These are phyloP conservation scores for Calonectria pseudoreteaudii DNA, from an alignment of 2,329 filamentous ascomycete genomes.

Conservation along the genomic window DNA sequence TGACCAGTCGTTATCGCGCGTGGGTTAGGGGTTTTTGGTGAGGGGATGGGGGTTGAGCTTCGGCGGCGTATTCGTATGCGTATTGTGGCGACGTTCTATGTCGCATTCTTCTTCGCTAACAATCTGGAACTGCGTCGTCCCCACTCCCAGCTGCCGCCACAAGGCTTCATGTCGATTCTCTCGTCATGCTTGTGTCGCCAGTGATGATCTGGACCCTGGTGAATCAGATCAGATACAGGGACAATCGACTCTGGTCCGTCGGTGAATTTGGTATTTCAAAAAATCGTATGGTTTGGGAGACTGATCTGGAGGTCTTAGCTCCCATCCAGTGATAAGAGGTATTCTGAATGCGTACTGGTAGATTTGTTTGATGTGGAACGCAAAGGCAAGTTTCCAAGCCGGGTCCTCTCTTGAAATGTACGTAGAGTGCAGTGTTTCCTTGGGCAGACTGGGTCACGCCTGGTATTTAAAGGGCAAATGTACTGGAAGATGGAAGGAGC, in stretches of 20 bases:
- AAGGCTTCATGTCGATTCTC: not conserved
- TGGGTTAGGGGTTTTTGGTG: conserved; percentile 33
- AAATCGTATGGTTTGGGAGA: conserved; percentile 12
- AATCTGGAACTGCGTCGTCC: not conserved
- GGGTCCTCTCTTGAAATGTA: not conserved
- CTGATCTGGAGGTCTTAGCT: not conserved
- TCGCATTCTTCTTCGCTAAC: conserved; percentile 20
- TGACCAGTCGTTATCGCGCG: conserved; percentile 13
- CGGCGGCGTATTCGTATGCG: conserved; percentile 25
- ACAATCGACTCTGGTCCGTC: not conserved
- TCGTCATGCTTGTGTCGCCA: not conserved
- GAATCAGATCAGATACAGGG: not conserved
- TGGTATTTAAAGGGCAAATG: not conserved
- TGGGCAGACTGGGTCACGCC: not conserved
- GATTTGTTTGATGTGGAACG: not conserved
- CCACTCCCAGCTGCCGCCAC: not conserved
- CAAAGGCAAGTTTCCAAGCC: not conserved
- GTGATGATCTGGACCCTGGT: not conserved
- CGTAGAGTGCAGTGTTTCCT: not conserved
- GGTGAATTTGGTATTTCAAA: conserved; percentile 10
- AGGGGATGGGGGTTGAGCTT: conserved; percentile 7
- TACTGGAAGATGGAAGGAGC: not conserved
- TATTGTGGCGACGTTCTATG: not conserved
- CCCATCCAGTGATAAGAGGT: not conserved
- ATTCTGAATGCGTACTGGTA: not conserved